Base-by-base conservation (phyloP, 2,329 filamentous ascomycete genomes). In the Pyrenophora graminea region DNA sequence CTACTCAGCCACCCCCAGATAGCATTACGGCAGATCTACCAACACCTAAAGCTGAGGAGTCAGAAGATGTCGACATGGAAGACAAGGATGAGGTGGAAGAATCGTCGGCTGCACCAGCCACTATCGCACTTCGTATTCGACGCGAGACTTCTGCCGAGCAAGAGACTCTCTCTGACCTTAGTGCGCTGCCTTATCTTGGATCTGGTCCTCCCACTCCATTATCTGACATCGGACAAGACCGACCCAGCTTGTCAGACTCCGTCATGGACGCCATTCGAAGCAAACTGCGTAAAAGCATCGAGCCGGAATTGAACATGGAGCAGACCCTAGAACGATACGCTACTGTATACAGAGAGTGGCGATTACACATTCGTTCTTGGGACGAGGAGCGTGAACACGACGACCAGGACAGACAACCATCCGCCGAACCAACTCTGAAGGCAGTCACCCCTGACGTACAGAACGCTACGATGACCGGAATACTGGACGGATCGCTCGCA, bases 401-500 rank as follows among this genome's bases (percentile, higher is more conserved):
- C 10, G 63, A 69, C 3, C 62, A 59, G 10, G 71, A 75, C 33
- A 64, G 70, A 47, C 68, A 69, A 39, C 66, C 65, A 19, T 73
- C 71, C 12, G 67, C 58, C 12, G 72, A 74, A 39, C 70, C 71
- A 21, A 62, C 60, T 12, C 31, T 69, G 12, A 71, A 70, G 27
- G 71, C 66, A 3, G 67, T 64, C 2, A 77, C 82, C 6, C 76
- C 80, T 12, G 85, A 87, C 37, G 57, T 66, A 27, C 62, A 68
- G 15, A 69, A 61, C 42, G 61, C 67, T 45, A 56, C 60, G 13
- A 60, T 64, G 52, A 62, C 58, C 18, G 60, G 67, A 6, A 48
- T 71, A 21, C 42, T 71, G 30, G 69, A 72, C 36, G 56, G 52
- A 6, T 57, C 62, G n/a, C 45, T 62, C 7, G 55, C 63, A 18